These are phyloP conservation scores for Exophiala viscosa DNA, from an alignment of 2,329 filamentous ascomycete genomes.

Conservation along the genomic window DNA sequence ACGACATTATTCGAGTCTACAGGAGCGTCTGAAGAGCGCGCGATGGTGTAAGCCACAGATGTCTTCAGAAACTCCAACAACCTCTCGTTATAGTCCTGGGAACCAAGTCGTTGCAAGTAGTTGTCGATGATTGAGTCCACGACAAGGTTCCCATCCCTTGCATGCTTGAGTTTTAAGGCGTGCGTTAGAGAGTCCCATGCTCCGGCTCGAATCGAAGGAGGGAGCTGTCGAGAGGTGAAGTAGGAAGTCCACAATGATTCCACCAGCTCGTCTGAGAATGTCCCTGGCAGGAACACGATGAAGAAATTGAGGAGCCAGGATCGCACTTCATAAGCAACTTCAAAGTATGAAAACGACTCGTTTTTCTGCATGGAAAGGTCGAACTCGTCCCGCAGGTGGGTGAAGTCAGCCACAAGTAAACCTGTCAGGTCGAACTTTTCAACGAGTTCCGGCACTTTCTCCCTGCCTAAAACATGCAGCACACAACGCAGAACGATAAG, in stretches of 20 bases:
- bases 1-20: conserved; percentile 38
- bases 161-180: conserved; percentile 36
- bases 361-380: conserved; percentile 3
- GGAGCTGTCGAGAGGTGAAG: conserved; percentile 61
- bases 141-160: conserved; percentile 13
- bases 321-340: conserved; percentile 18
- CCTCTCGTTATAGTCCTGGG: conserved; percentile 19
- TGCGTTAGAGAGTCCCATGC: conserved; percentile 66
- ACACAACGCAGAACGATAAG: conserved; percentile 15
- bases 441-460: background rate
- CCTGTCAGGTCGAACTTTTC: conserved; percentile 13
- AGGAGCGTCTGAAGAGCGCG: conserved; percentile 31
- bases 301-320: conserved; percentile 12
- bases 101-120: conserved; percentile 16
- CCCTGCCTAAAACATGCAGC: conserved; percentile 7
- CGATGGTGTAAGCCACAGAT: conserved; percentile 20
- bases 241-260: conserved; percentile 67
- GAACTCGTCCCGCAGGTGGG: conserved; percentile 12
- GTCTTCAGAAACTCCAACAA: conserved; percentile 23
- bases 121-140: conserved; percentile 22
- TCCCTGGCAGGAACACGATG: conserved; percentile 52
- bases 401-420: conserved; percentile 19
- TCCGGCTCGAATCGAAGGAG: conserved; percentile 57
- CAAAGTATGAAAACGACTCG: conserved; percentile 7
- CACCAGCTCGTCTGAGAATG: conserved; percentile 61